Evolutionary conservation across 176 grass and related monocot genomes (phyloP).

Genomic region (Zizania latifolia): DNA sequence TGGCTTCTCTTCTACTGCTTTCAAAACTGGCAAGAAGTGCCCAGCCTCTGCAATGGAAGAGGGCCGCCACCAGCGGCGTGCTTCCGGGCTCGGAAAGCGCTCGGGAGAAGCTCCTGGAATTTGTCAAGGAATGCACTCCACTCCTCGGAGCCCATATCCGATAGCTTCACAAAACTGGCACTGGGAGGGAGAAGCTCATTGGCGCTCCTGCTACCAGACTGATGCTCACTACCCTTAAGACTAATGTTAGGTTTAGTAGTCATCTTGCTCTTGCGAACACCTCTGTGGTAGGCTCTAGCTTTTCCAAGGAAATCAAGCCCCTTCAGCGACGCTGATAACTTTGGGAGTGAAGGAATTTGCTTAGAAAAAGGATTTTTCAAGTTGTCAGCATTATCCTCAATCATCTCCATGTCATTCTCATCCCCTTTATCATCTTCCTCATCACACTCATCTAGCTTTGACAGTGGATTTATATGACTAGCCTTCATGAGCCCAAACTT

Average conservation of each 20-base stretch:
- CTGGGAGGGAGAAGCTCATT: slow-evolving; percentile 65
- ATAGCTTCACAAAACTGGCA: slow-evolving; percentile 74
- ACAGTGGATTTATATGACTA: slow-evolving; percentile 52
- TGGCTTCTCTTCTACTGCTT: slow-evolving; percentile 23
- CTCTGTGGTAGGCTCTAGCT: slow-evolving; percentile 26
- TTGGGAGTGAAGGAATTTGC: slow-evolving; percentile 31
- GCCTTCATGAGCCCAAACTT: slow-evolving; percentile 47
- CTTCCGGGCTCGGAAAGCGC: slow-evolving; percentile 51
- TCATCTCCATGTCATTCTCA: slow-evolving; percentile 14
- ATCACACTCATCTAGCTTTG: slow-evolving; percentile 65
- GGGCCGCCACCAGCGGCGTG: slow-evolving; percentile 14
- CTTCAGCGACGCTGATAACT: slow-evolving; percentile 66
- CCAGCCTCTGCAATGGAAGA: slow-evolving; percentile 65
- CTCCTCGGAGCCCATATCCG: slow-evolving; percentile 59
- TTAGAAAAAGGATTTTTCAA: slow-evolving; percentile 24
- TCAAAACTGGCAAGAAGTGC: slow-evolving; percentile 96
- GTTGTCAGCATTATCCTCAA: slow-evolving; percentile 16
- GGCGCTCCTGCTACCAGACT: slow-evolving; percentile 72
- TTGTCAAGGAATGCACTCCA: slow-evolving; percentile 76
- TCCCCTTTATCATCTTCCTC: slow-evolving; percentile 44
- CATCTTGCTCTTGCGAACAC: slow-evolving; percentile 41
- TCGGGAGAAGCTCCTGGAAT: slow-evolving; percentile 72
- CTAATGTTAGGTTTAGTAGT: slow-evolving; percentile 51
- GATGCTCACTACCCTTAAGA: slow-evolving; percentile 42
- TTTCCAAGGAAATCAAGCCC: slow-evolving; percentile 47